Base-by-base conservation (phyloP, 2,329 filamentous ascomycete genomes). In the Sporothrix brasiliensis region DNA sequence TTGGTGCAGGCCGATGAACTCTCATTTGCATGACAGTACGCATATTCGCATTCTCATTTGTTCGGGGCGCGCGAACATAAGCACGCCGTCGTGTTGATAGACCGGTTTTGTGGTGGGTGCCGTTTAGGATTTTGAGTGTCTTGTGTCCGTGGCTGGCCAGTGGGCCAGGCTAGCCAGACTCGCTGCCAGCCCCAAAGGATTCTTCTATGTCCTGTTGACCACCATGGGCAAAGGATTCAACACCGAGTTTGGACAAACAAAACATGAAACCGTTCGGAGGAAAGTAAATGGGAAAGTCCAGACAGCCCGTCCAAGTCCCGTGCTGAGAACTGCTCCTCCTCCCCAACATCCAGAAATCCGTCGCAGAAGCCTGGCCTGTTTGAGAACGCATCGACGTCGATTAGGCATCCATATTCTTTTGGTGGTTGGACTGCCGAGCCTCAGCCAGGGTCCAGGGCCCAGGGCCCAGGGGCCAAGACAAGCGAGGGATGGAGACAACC, bases 321-420 rank as follows among this genome's bases (percentile, higher is more conserved):
- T 52, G 41, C 63, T 66, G 47, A 66, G 47, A 66, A 52, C 47
- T 66, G 44, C 47, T 39, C 47, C 47, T 39, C 39, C 10, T 24
- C 34, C 30, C 11, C 3, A 30, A 6, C 5, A 21, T 14, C 56
- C 34, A 3, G 21, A 13, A 4, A 39, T 19, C 27, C 52, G 30
- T 16, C 9, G 24, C 7, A 21, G 44, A 21, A 10, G 63, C 44
- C 47, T 66, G 47, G 47, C 44, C 24, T 52, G 61, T 66, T 66
- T 52, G 44, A 66, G 24, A 50, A 52, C 39, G n/a, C 58, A 63
- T 47, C 39, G 41, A 63, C 39, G 27, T 27, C 21, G 19, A 60
- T 39, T 68, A 68, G 67, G 67, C 67, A 68, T 68, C 67, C 67
- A 68, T 68, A 39, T 68, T 68, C 9, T 34, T 65, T 13, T 63